A percentile compares a stretch with the other conserved stretches of the same genome.
These are phyloP conservation scores for Asterophora lycoperdoides DNA, from an alignment of 768 basidiomycete genomes.

Conservation along the genomic window DNA sequence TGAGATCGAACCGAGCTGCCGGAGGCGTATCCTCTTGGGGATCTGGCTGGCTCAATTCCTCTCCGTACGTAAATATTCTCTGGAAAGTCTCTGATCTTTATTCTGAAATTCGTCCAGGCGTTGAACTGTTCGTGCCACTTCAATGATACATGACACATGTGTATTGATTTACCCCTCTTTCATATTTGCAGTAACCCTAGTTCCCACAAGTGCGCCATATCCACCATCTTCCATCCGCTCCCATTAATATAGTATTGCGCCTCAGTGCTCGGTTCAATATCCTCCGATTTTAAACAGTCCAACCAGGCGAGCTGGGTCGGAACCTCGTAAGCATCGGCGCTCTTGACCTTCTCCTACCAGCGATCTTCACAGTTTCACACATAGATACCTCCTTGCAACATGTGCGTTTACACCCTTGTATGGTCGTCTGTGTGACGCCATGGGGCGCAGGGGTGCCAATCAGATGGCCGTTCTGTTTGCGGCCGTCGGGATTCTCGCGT, in stretches of 20 bases:
- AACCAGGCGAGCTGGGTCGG: conserved; percentile 83
- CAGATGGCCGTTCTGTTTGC: conserved; percentile 59
- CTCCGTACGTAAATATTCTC: conserved; percentile 37
- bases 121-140: conserved; percentile 27
- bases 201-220: conserved; percentile 60
- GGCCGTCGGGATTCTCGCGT: conserved; percentile 57
- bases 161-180: neutral
- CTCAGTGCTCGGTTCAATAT: conserved; percentile 72
- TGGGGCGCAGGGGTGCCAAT: conserved; percentile 67
- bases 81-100: no score
- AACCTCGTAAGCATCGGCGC: conserved; percentile 49
- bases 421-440: conserved; percentile 69
- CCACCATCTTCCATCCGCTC: neutral
- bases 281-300: conserved; percentile 72
- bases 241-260: neutral
- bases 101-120: conserved; percentile 17
- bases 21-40: conserved; percentile 62
- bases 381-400: conserved; percentile 69
- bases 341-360: neutral
- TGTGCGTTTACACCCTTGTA: conserved; percentile 81
- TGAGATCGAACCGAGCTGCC: conserved; percentile 53
- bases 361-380: no score
- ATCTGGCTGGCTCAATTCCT: conserved; percentile 72
- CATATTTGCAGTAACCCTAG: conserved; percentile 53
- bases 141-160: neutral